Percentiles rank a stretch among this genome's conserved stretches.
Conservation (phyloP, 2,329 filamentous ascomycete genomes). For the Fusarium sp. region DNA sequence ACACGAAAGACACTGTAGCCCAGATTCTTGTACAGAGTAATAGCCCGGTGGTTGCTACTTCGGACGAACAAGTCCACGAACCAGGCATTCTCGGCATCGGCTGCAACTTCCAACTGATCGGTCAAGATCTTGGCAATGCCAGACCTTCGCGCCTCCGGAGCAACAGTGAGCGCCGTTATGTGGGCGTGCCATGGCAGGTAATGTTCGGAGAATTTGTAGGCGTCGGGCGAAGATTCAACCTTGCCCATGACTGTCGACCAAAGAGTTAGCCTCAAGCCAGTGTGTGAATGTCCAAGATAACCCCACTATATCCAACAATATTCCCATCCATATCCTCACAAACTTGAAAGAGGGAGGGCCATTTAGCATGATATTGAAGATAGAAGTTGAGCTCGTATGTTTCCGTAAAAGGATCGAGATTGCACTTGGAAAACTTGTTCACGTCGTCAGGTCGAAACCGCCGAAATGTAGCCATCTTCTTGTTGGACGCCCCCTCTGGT, state of each 20-base stretch:
- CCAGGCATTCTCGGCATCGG: slow-evolving; percentile 88
- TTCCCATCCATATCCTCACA: slow-evolving; percentile 89
- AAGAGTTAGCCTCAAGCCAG: slow-evolving; percentile 46
- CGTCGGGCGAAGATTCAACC: slow-evolving; percentile 86
- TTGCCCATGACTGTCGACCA: slow-evolving; percentile 92
- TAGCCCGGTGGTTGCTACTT: slow-evolving; percentile 88
- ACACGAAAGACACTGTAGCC: slow-evolving; percentile 92
- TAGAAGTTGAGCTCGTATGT: slow-evolving; percentile 98
- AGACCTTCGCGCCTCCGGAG: slow-evolving; percentile 86
- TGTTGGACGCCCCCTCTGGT: not conserved
- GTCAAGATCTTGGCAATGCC: slow-evolving; percentile 90
- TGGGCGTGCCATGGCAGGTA: slow-evolving; percentile 99
- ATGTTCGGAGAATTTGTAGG: slow-evolving; percentile 82
- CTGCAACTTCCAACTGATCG: slow-evolving; percentile 83
- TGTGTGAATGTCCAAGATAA: slow-evolving; percentile 9
- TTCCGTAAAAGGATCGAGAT: slow-evolving; percentile 96
- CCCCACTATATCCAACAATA: slow-evolving; percentile 92
- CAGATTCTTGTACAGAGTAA: slow-evolving; percentile 89
- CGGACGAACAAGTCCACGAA: slow-evolving; percentile 97
- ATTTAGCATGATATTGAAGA: slow-evolving; percentile 94
- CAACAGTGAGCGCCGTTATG: slow-evolving; percentile 94
- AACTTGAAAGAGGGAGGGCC: slow-evolving; percentile 94
- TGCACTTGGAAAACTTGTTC: slow-evolving; percentile 92
- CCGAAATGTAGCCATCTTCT: slow-evolving; percentile 73
- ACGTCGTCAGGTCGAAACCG: slow-evolving; percentile 88